Conservation (phyloP, 148 eudicot genomes). For the Rhododendron ferrugineum region DNA sequence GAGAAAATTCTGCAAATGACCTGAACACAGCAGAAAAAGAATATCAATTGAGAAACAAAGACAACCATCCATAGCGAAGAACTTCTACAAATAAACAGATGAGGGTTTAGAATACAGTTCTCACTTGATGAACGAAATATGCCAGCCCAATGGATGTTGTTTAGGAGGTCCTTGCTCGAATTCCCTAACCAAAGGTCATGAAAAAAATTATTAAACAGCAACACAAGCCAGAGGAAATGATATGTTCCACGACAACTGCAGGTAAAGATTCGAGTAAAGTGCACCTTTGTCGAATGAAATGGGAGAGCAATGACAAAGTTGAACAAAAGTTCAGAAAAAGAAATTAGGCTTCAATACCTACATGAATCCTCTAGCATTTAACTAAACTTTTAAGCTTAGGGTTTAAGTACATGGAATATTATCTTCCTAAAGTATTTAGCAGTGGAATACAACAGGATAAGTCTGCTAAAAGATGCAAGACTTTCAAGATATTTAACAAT, state of each 20-base stretch:
- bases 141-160: constrained; percentile 79
- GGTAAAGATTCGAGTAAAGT: neutral
- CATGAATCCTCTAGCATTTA: neutral
- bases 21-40: constrained; percentile 27
- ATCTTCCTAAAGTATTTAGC: neutral
- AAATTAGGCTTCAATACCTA: neutral
- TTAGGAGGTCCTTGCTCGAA: constrained; percentile 45
- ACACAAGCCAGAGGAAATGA: constrained; percentile 4
- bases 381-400: neutral
- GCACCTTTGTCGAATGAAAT: neutral
- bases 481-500: neutral
- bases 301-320: neutral
- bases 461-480: neutral
- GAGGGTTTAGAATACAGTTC: constrained; percentile 6
- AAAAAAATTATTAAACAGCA: neutral
- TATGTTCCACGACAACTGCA: neutral
- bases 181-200: constrained; percentile 45
- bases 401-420: neutral
- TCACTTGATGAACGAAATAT: constrained; percentile 82
- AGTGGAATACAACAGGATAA: constrained; percentile 4
- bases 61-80: neutral
- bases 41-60: neutral
- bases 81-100: neutral
- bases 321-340: neutral
- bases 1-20: constrained; percentile 80